phyloP scores from a whole-genome alignment of 805 yeast genomes.

The Candida sanyiensis region DNA sequence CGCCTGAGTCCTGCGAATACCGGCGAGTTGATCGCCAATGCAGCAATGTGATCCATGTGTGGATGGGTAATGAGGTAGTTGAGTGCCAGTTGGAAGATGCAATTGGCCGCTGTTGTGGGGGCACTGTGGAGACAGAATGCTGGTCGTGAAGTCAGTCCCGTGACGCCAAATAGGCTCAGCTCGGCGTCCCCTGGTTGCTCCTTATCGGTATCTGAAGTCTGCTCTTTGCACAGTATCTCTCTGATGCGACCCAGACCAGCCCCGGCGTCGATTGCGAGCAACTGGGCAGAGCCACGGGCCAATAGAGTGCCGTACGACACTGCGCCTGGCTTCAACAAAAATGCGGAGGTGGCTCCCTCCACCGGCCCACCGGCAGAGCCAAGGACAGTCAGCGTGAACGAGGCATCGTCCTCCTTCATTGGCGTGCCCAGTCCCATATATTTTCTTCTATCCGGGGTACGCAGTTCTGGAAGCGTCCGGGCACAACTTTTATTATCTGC shows the following conservation, averaged over 20 bases:
- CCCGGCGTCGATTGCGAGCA: slow-evolving; percentile 76
- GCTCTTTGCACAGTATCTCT: slow-evolving; percentile 29
- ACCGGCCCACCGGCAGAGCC: slow-evolving; percentile 3
- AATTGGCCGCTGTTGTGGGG: slow-evolving; percentile 28
- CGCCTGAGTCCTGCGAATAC: slow-evolving; percentile 29
- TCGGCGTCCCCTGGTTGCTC: too few relatives aligned
- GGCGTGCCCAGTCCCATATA: too few relatives aligned
- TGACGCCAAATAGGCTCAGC: too few relatives aligned
- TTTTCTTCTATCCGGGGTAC: too few relatives aligned
- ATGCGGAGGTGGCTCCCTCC: slow-evolving; percentile 63
- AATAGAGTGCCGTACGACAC: slow-evolving; percentile 35
- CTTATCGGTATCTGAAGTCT: background rate
- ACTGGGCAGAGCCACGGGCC: slow-evolving; percentile 25
- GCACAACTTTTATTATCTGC: too few relatives aligned
- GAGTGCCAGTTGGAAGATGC: slow-evolving; percentile 33
- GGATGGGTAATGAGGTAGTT: slow-evolving; percentile 67
- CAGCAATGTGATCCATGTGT: slow-evolving; percentile 76
- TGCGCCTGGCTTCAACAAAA: slow-evolving; percentile 52
- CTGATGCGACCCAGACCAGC: slow-evolving; percentile 55
- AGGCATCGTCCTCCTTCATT: background rate
- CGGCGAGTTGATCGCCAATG: slow-evolving; percentile 68
- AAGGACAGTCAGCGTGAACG: slow-evolving; percentile 1
- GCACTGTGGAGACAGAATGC: slow-evolving; percentile 9
- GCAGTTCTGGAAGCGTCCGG: too few relatives aligned
- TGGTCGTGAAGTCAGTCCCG: background rate